These are phyloP conservation scores for Hypoxylon sp. DNA, from an alignment of 2,329 filamentous ascomycete genomes.

Conservation along the genomic window DNA sequence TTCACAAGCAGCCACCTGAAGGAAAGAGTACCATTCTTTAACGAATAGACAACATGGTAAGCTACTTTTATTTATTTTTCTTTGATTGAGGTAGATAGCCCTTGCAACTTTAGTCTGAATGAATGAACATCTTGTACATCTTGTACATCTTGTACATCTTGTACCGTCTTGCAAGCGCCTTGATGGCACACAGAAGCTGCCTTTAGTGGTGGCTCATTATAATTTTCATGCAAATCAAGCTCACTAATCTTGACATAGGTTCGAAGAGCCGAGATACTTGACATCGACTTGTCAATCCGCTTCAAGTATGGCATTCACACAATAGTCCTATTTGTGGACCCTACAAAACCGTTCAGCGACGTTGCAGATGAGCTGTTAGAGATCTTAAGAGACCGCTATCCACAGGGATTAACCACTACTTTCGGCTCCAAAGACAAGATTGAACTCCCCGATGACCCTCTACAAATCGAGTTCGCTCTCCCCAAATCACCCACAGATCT, in stretches of 20 bases:
- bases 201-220: background rate
- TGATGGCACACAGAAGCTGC: background rate
- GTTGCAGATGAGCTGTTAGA: slow-evolving; percentile 72
- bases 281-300: slow-evolving; percentile 69
- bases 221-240: background rate
- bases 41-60: slow-evolving; percentile 38
- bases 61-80: background rate
- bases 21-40: background rate
- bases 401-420: slow-evolving; percentile 64
- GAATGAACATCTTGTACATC: background rate
- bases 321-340: slow-evolving; percentile 76
- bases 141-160: background rate
- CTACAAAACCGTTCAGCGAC: slow-evolving; percentile 68
- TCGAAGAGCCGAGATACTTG: slow-evolving; percentile 41
- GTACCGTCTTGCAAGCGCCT: background rate
- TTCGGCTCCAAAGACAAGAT: slow-evolving; percentile 55
- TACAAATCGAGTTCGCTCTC: slow-evolving; percentile 63
- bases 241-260: slow-evolving; percentile 45
- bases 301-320: slow-evolving; percentile 82
- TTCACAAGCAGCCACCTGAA: background rate
- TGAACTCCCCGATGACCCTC: slow-evolving; percentile 59
- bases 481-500: slow-evolving; percentile 63
- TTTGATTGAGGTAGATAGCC: background rate
- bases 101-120: background rate
- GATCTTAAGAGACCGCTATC: slow-evolving; percentile 71